Evolutionary conservation across 2,329 filamentous ascomycete genomes (phyloP), one percentile per base, ranked within the genome.

Genomic region (Daldinia sp.): DNA sequence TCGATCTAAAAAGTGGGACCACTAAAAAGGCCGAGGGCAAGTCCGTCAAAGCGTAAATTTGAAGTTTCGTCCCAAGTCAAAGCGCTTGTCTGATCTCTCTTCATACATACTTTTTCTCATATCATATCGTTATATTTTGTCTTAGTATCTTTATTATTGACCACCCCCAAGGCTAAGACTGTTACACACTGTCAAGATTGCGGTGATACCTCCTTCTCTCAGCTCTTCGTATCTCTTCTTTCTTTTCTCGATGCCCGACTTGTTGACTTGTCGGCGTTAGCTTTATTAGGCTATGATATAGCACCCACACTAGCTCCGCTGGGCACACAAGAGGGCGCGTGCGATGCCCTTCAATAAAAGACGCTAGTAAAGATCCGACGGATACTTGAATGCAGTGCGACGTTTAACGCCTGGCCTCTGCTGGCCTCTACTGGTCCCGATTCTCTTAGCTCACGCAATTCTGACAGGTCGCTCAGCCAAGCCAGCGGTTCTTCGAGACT

Each of bases 61-160:
- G 51, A 57, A 51, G 69, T 69, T 69, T 71, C 69, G 66, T 23
- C 53, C 66, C 50, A 60, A 44, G 69, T 71, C 69, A 71, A 71
- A 71, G 69, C 69, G 69, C 66, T 71, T 63, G 66, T 71, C 69
- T 71, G 69, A 71, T 71, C 69, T 68, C 66, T 59, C 46, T 55
- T 69, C 28, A 57, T 51, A 33, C 65, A 39, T 15, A 39, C 35
- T 9, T 35, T 35, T 35, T 35, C 35, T 63, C 50, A 50, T 44
- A 61, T 57, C 50, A 53, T 15, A 15, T 13, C 6, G 5, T 35
- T 58, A 57, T 54, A 65, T 68, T 48, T 54, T 42, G 28, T 30
- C 37, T 59, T 51, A 55, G 6, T 30, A 18, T 30, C 26, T 23
- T 65, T 64, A 68, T 64, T 60, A 56, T 46, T 44, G 46, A 12